phyloP scores from a whole-genome alignment of 441 rosid species.

The Jatropha podagrica region DNA sequence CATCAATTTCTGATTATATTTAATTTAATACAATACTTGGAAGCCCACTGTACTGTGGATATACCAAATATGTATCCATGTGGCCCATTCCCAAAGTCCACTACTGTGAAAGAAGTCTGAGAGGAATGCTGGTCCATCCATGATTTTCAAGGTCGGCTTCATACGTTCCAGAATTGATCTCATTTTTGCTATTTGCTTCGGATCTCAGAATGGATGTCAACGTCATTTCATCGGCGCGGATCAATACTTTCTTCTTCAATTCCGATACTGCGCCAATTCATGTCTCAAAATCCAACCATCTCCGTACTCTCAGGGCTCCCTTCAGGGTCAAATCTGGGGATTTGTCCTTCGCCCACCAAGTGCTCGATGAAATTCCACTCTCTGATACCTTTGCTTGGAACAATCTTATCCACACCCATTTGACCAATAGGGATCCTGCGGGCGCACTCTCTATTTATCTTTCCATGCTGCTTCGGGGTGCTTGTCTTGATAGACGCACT shows the following conservation, averaged over 20 bases:
- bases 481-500: constrained; percentile 41
- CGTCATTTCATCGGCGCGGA: not conserved
- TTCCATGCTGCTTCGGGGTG: constrained; percentile 47
- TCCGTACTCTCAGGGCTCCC: not conserved
- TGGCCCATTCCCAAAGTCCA: too few species aligned
- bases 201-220: not conserved
- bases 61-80: too few species aligned
- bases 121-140: not conserved
- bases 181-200: not conserved
- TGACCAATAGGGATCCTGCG: constrained; percentile 26
- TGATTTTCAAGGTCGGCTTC: not conserved
- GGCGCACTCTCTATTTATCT: constrained; percentile 37
- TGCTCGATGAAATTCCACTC: constrained; percentile 45
- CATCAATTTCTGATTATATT: too few species aligned
- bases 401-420: constrained; percentile 39
- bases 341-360: constrained; percentile 26
- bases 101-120: too few species aligned
- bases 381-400: constrained; percentile 46
- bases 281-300: not conserved
- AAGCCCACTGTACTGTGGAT: too few species aligned
- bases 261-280: not conserved
- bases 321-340: not conserved
- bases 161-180: not conserved
- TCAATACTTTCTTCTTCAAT: not conserved
- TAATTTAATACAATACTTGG: too few species aligned